A percentile compares a stretch with the other conserved stretches of the same genome.
These are phyloP conservation scores for Penium margaritaceum DNA, from an alignment of 139 green algal genomes.

Conservation along the genomic window DNA sequence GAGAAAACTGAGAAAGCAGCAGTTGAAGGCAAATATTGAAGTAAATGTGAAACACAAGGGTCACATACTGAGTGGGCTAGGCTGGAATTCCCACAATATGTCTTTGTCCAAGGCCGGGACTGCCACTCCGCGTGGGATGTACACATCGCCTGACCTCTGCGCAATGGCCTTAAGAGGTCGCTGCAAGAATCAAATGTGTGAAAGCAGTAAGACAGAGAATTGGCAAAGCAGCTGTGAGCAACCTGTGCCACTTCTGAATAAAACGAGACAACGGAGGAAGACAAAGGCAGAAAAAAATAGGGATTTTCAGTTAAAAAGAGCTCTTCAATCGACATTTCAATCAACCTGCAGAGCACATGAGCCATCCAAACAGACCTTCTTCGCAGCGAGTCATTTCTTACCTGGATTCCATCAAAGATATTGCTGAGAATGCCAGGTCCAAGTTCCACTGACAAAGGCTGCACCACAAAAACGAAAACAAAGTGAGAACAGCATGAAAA, in stretches of 20 bases:
- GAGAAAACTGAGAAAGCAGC: not conserved
- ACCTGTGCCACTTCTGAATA: too few relatives aligned
- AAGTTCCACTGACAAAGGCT: conserved; percentile 88
- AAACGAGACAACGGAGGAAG: too few relatives aligned
- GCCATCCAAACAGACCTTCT: too few relatives aligned
- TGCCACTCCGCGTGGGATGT: conserved; percentile 93
- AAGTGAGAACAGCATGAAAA: not conserved
- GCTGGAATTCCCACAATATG: conserved; percentile 84
- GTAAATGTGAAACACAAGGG: not conserved
- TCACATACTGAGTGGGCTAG: conserved; percentile 46
- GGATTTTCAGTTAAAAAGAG: too few relatives aligned
- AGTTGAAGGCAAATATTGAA: not conserved
- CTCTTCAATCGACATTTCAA: too few relatives aligned
- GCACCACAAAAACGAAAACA: not conserved
- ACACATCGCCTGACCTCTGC: conserved; percentile 67
- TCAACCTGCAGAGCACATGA: too few relatives aligned
- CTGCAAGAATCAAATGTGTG: conserved; percentile 38
- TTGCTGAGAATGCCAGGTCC: conserved; percentile 89
- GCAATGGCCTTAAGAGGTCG: conserved; percentile 91
- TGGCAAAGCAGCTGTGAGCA: too few relatives aligned
- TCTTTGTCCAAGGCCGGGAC: conserved; percentile 77
- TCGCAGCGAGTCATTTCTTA: too few relatives aligned
- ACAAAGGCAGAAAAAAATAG: too few relatives aligned
- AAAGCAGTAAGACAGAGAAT: too few relatives aligned
- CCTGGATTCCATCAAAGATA: conserved; percentile 98